These are phyloP conservation scores for Anastatica hierochuntica DNA, from an alignment of 345 rosid genomes.

Conservation along the genomic window DNA sequence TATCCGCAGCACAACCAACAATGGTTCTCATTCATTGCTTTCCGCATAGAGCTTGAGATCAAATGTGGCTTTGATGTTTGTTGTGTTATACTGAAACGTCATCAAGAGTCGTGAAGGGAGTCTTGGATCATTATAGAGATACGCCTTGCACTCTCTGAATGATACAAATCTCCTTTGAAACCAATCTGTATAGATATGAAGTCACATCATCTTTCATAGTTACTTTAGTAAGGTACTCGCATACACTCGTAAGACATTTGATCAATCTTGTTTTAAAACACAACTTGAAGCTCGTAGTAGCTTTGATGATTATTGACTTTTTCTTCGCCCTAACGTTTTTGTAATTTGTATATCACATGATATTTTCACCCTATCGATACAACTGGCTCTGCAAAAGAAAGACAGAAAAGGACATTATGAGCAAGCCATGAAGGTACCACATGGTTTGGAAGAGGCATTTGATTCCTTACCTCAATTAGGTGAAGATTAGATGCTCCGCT, in stretches of 20 bases:
- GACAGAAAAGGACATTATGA: constrained; percentile 1
- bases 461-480: constrained; percentile 69
- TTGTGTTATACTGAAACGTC: background rate
- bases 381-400: constrained; percentile 54
- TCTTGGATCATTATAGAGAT: constrained; percentile 73
- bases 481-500: constrained; percentile 97
- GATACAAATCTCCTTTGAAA: constrained; percentile 77
- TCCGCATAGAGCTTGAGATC: constrained; percentile 16
- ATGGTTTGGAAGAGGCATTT: background rate
- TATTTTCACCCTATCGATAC: no score
- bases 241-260: no score
- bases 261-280: no score
- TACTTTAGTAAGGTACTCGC: no score
- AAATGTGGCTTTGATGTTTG: constrained; percentile 14
- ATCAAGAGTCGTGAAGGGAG: constrained; percentile 76
- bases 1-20: constrained; percentile 1
- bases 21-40: constrained; percentile 11
- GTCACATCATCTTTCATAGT: no score
- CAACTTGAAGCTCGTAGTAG: no score
- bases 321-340: no score
- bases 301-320: no score
- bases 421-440: background rate
- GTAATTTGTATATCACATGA: no score
- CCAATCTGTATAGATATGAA: constrained; percentile 68
- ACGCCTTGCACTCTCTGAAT: constrained; percentile 82